A percentile compares a stretch with the other conserved stretches of the same genome.
These are phyloP conservation scores for Lepidium campestre DNA, from an alignment of 441 rosid genomes.

Conservation along the genomic window DNA sequence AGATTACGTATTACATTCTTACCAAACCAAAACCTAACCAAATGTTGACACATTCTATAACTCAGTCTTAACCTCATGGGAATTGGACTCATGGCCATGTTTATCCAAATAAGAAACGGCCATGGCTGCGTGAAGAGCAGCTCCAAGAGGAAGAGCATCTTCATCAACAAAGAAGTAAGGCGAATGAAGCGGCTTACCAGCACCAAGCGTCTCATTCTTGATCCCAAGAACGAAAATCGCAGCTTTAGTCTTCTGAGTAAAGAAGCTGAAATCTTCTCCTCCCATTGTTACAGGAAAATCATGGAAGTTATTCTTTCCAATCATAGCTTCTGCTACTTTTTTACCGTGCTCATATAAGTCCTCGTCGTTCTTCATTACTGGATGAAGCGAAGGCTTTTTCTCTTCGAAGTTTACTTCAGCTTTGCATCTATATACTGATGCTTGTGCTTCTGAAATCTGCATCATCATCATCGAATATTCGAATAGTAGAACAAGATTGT, in stretches of 20 bases:
- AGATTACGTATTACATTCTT: neutral
- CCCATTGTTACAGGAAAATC: conserved; percentile 42
- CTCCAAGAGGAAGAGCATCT: conserved; percentile 40
- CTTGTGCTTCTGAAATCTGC: conserved; percentile 35
- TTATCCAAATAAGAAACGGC: conserved; percentile 35
- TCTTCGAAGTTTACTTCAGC: conserved; percentile 25
- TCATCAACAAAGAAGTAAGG: conserved; percentile 42
- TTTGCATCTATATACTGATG: conserved; percentile 25
- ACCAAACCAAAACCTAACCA: neutral
- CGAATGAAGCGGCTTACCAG: conserved; percentile 36
- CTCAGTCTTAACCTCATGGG: conserved; percentile 13
- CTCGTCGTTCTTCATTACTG: conserved; percentile 37
- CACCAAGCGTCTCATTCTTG: conserved; percentile 34
- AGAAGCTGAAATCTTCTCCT: conserved; percentile 43
- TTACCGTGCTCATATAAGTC: conserved; percentile 32
- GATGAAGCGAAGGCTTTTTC: conserved; percentile 23
- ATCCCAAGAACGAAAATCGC: conserved; percentile 36
- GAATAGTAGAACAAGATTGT: neutral
- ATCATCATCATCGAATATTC: neutral
- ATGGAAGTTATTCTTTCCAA: conserved; percentile 36
- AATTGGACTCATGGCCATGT: neutral
- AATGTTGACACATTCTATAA: neutral
- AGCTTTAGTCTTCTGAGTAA: conserved; percentile 32
- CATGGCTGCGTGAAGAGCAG: conserved; percentile 43
- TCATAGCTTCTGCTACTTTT: conserved; percentile 33